Conservation (phyloP, 2,329 filamentous ascomycete species). For the Xylaria sp. region DNA sequence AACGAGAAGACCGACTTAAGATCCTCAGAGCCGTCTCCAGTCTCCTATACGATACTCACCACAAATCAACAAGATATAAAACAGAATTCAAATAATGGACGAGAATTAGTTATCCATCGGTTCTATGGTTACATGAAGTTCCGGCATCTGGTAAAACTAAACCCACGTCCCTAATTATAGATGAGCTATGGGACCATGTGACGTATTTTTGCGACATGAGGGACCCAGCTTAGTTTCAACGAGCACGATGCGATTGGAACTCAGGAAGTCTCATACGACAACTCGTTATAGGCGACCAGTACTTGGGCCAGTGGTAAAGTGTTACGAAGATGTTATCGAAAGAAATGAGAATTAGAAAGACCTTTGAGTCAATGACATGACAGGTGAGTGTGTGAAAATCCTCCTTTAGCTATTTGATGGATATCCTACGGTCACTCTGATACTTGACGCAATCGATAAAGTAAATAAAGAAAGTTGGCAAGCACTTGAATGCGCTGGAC, state of each 20-base stretch:
- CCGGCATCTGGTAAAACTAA: conserved; percentile 17
- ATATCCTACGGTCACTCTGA: conserved; percentile 6
- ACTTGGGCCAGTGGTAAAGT: neutral
- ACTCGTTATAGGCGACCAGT: neutral
- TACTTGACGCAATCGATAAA: conserved; percentile 11
- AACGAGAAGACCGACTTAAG: neutral
- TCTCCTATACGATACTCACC: neutral
- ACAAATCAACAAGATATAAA: conserved; percentile 1
- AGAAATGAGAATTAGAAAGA: neutral
- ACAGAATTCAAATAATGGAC: neutral
- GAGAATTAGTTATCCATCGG: neutral
- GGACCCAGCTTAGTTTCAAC: conserved; percentile 1
- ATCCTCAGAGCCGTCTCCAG: conserved; percentile 5
- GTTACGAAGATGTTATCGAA: conserved; percentile 2
- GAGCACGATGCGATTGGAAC: conserved; percentile 4
- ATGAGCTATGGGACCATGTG: neutral
- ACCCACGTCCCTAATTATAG: conserved; percentile 4
- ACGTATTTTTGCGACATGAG: conserved; percentile 14
- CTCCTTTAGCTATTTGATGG: conserved; percentile 7
- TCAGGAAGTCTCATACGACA: conserved; percentile 9
- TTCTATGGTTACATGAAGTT: conserved; percentile 7
- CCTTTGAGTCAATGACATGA: too few relatives aligned
- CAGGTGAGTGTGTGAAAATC: neutral
- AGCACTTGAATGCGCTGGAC: conserved; percentile 3
- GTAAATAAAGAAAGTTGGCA: conserved; percentile 7